These are phyloP conservation scores for Suhomyces emberorum DNA, from an alignment of 805 yeast genomes.

Conservation along the genomic window DNA sequence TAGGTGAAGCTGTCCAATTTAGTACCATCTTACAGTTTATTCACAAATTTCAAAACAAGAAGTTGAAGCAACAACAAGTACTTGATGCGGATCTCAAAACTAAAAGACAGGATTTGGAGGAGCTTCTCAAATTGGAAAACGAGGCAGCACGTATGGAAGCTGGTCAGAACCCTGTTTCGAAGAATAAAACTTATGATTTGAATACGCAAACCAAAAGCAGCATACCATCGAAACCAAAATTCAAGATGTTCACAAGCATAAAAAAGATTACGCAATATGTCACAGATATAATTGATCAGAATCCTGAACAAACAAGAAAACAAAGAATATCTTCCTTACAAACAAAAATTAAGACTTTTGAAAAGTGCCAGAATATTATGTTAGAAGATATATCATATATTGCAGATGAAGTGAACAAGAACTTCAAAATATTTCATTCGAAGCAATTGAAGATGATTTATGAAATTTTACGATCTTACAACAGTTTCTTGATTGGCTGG, in stretches of 20 bases:
- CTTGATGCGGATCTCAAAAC: slow-evolving; percentile 32
- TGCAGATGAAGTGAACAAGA: slow-evolving; percentile 44
- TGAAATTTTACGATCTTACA: slow-evolving; percentile 50
- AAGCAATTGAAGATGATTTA: slow-evolving; percentile 51
- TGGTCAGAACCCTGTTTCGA: slow-evolving; percentile 16
- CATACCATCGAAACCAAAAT: slow-evolving; percentile 24
- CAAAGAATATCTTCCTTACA: slow-evolving; percentile 48
- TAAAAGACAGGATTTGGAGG: slow-evolving; percentile 30
- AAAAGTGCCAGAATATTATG: slow-evolving; percentile 47
- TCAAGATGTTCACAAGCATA: slow-evolving; percentile 51
- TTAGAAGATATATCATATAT: slow-evolving; percentile 38
- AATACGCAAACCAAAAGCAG: slow-evolving; percentile 5
- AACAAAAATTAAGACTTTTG: slow-evolving; percentile 50
- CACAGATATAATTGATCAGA: slow-evolving; percentile 58
- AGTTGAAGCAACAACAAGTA: slow-evolving; percentile 30
- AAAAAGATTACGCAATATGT: slow-evolving; percentile 50
- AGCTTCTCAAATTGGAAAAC: slow-evolving; percentile 26
- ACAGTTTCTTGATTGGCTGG: slow-evolving; percentile 59
- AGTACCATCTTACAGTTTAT: slow-evolving; percentile 57
- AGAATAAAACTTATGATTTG: slow-evolving; percentile 20
- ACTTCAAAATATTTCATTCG: slow-evolving; percentile 46
- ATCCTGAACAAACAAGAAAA: slow-evolving; percentile 62
- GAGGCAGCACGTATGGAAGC: slow-evolving; percentile 27
- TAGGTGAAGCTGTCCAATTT: slow-evolving; percentile 68
- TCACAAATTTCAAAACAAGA: slow-evolving; percentile 51